Evolutionary conservation across 768 basidiomycete species (phyloP).

Genomic region (Kwoniella bestiolae): DNA sequence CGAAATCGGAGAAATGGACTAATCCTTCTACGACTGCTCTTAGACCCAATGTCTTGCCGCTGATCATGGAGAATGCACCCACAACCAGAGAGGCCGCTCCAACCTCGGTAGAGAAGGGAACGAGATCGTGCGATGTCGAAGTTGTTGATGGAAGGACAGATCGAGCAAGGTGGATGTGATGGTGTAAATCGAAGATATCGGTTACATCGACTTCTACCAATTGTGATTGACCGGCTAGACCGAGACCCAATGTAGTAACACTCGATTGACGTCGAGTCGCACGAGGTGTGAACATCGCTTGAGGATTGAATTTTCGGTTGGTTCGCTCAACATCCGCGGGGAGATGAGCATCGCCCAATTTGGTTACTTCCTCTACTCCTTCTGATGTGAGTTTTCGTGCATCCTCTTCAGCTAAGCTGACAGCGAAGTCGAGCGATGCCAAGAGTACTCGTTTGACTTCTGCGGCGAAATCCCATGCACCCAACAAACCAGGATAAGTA

Average conservation of each 20-base stretch:
- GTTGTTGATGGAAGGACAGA: constrained; percentile 59
- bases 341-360: constrained; percentile 76
- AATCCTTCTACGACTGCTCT: constrained; percentile 77
- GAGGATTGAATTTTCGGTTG: constrained; percentile 87
- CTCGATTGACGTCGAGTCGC: constrained; percentile 74
- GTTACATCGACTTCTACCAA: constrained; percentile 77
- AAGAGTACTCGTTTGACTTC: constrained; percentile 79
- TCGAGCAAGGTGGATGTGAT: constrained; percentile 66
- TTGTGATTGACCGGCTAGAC: constrained; percentile 74
- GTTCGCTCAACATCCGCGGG: constrained; percentile 75
- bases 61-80: constrained; percentile 86
- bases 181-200: constrained; percentile 84
- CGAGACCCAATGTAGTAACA: constrained; percentile 81
- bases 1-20: constrained; percentile 73
- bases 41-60: constrained; percentile 77
- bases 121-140: constrained; percentile 56
- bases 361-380: constrained; percentile 70
- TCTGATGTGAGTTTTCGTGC: constrained; percentile 69
- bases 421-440: constrained; percentile 77
- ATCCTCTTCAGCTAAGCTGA: constrained; percentile 79
- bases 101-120: constrained; percentile 61
- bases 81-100: constrained; percentile 65
- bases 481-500: constrained; percentile 77
- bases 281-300: constrained; percentile 85
- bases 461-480: constrained; percentile 81